Base-by-base conservation (phyloP, 306 rosid species). In the Benincasa hispida region DNA sequence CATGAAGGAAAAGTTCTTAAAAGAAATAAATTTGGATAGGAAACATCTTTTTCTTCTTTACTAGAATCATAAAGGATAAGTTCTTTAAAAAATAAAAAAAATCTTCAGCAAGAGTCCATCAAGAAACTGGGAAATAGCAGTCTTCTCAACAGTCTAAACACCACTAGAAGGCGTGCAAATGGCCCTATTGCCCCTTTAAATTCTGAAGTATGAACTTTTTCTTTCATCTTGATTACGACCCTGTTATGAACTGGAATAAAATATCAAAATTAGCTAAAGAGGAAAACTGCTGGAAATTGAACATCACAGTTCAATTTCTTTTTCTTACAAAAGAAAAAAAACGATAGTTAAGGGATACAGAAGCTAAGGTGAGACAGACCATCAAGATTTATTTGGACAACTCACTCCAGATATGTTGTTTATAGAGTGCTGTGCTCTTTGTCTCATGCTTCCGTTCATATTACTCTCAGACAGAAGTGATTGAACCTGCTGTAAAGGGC, bases 401-500 rank as follows among this genome's bases (percentile, higher is more conserved):
- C 12, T 65, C 50, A 65, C 27, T 61, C 30, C 42, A 32, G 19
- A 6, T n/a, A 24, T 45, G 21, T 24, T 69, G 56, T 45, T 22
- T 45, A 42, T 45, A 25, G 76, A 15, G 59, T 27, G 41, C 39
- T n/a, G 25, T 11, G 17, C 58, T 72, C 59, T 13, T 39, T 15
- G 42, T 25, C 15, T 72, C 22, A 48, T 68, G 14, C 42, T 63
- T 74, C 37, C 34, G 4, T 65, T 37, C 5, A 47, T 66, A 42
- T 41, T 72, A 24, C 58, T 48, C 18, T 74, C 77, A 83, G 83
- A 62, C 10, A 53, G 81, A 79, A 59, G 14, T 83, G 35, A 13
- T 83, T 3, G 83, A 62, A 54, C 83, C 81, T 39, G 77, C 83
- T 45, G 67, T 83, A 47, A 54, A 45, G 78, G 81, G 83, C 28